Evolutionary conservation across 1,284 basidiomycete genomes (phyloP), one percentile per base, ranked within the genome.

Genomic region (Exsudoporus floridanus): DNA sequence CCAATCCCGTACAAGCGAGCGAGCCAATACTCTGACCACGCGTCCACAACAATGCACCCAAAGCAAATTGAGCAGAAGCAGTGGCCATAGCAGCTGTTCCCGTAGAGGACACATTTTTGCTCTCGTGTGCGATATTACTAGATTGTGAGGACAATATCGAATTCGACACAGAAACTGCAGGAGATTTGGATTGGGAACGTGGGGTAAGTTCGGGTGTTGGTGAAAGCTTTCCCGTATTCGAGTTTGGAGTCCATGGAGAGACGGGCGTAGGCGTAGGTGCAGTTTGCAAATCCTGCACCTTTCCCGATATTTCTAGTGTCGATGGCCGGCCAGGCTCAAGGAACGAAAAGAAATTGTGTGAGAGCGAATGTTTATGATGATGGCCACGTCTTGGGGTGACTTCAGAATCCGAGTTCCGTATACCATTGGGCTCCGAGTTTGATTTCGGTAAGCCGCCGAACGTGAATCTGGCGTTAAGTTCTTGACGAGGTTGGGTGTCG

Each of bases 271-370:
- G 64, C 12, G 60, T 67, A 19, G 62, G 66, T n/a, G 58, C 40
- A 7, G 64, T 62, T 50, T 45, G 58, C 13, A 62, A 49, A 36
- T 50, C 50, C 13, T 50, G 46, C 16, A 37, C 49, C 4, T 46
- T 49, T 18, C 4, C 52, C 2, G 47, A 42, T 19, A 55, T 47
- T 27, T 53, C 39, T 10, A 56, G 33, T 5, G 42, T 38, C 10
- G 28, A 43, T 43, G 51, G 61, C 39, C 60, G 57, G 4, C 76
- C 78, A 16, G 87, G 87, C 59, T 90, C 87, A 54, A 92, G 81
- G 64, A 92, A 92, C 0, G 88, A 88, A 74, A 96, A 96, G 73
- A 96, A 94, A 66, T 92, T 94, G 71, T 96, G 94, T 1, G 93
- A 96, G 23, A 95, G 71, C 0, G 93, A 97, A 70, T 96, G 94